Base-by-base conservation (phyloP, 257 asterid species). In the Solanum pimpinellifolium region DNA sequence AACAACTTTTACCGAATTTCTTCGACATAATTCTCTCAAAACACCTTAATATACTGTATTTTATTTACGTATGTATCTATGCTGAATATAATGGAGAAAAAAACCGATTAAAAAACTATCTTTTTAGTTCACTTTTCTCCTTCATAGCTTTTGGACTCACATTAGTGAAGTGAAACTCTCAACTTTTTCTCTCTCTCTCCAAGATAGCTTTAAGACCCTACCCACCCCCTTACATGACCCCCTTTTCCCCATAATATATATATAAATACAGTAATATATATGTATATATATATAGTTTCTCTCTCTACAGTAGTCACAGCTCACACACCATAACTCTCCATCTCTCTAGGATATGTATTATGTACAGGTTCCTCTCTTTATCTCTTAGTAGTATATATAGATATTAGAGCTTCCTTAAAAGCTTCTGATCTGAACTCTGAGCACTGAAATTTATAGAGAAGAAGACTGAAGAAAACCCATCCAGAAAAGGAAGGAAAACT, bases 341-440 rank as follows among this genome's bases (percentile, higher is more conserved):
- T 80, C 85, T 80, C 68, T 80, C 84, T 46, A 47, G 68, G 85
- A 80, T 80, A 80, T 80, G 85, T 80, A 29, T 47, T 29, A 80
- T 52, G 85, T 80, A 76, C 33, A 80, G 66, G 27, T 18, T 46
- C 16, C 66, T 27, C 35, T 12, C 65, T 77, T 39, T 74, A 74
- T 74, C 82, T 74, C 31, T 74, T 44, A 42, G 60, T 42, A 76
- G 75, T 74, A 74, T 74, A 37, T 78, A 47, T 78, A 78, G 11
- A 78, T 78, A 78, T 47, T 78, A 46, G 91, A 91, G 92, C 91
- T 90, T 74, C 85, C 88, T 74, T 86, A 72, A 12, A 85, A 73
- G 87, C 89, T 83, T 92, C 92, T 90, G 97, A 93, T 93, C 96
- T 89, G 75, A 84, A 76, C 89, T 89, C 89, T 81, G 89, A 88